Evolutionary conservation across 768 basidiomycete species (phyloP).

Genomic region (Rhodotorula graminis): DNA sequence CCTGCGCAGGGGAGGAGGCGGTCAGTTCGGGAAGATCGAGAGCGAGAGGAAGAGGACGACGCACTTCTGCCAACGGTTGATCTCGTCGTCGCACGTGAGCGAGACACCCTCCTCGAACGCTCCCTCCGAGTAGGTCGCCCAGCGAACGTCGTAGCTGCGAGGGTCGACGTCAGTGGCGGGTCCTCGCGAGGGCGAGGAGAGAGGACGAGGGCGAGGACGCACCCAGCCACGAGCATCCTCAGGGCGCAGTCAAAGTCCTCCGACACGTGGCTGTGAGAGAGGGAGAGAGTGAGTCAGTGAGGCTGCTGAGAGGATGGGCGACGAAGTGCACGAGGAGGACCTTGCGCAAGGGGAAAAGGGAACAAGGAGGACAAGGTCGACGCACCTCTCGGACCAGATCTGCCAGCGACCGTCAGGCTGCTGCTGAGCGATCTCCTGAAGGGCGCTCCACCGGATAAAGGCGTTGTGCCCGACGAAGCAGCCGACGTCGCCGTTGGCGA

Average conservation of each 20-base stretch:
- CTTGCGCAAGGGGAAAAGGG: too few relatives aligned
- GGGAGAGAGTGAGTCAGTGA: too few relatives aligned
- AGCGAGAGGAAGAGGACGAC: not conserved
- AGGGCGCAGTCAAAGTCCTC: conserved; percentile 51
- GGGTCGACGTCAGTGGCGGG: not conserved
- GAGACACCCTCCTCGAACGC: conserved; percentile 74
- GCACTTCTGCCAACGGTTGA: conserved; percentile 86
- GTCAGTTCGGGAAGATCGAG: not conserved
- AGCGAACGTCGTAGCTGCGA: conserved; percentile 32
- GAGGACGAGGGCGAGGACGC: too few relatives aligned
- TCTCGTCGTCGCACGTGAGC: conserved; percentile 79
- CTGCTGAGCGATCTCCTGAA: conserved; percentile 74
- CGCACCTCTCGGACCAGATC: conserved; percentile 66
- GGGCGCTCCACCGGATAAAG: conserved; percentile 80
- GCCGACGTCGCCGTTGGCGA: conserved; percentile 1
- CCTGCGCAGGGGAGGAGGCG: not conserved
- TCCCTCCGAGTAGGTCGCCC: conserved; percentile 72
- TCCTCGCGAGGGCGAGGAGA: too few relatives aligned
- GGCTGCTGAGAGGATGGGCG: too few relatives aligned
- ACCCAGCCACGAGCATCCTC: conserved; percentile 10
- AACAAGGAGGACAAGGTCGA: too few relatives aligned
- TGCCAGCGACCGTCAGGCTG: conserved; percentile 64
- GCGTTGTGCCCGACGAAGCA: conserved; percentile 60
- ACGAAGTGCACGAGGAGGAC: too few relatives aligned
- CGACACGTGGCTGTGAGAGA: conserved; percentile 57